Evolutionary conservation across 169 alveolate species (phyloP).

Genomic region (Plasmodium chabaudi): DNA sequence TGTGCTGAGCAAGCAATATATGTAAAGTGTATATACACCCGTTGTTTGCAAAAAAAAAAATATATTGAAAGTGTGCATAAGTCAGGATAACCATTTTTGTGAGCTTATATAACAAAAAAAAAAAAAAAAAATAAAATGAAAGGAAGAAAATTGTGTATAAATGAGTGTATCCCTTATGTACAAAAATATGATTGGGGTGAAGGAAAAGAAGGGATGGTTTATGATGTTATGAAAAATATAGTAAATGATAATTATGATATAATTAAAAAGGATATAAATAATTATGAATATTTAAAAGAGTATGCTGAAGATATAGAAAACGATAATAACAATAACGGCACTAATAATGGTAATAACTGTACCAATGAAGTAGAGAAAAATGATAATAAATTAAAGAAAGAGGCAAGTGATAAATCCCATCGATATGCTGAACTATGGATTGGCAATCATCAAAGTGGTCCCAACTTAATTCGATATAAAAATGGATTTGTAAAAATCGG

Average conservation of each 20-base stretch:
- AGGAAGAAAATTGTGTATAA: conserved; percentile 47
- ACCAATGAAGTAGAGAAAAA: neutral
- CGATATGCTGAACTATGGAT: conserved; percentile 85
- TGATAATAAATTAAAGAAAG: neutral
- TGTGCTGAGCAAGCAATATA: too few species aligned
- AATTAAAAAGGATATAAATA: conserved; percentile 39
- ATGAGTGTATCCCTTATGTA: conserved; percentile 61
- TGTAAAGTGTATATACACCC: too few species aligned
- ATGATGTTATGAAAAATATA: conserved; percentile 53
- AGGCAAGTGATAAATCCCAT: neutral
- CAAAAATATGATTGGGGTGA: conserved; percentile 66
- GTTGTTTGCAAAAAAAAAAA: too few species aligned
- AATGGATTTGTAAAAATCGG: conserved; percentile 44
- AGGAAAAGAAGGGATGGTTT: conserved; percentile 65
- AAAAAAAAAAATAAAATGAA: conserved; percentile 24
- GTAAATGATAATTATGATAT: conserved; percentile 35
- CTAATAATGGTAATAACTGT: neutral
- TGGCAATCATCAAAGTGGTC: conserved; percentile 83
- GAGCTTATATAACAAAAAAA: too few species aligned
- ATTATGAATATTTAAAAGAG: conserved; percentile 29
- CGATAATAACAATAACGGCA: neutral
- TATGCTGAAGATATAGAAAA: conserved; percentile 15
- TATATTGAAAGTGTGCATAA: too few species aligned
- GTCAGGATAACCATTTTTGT: too few species aligned
- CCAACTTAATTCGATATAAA: conserved; percentile 63